phyloP scores from a whole-genome alignment of 192 early-diverging fungal species.

The Chytriomyces sp. region DNA sequence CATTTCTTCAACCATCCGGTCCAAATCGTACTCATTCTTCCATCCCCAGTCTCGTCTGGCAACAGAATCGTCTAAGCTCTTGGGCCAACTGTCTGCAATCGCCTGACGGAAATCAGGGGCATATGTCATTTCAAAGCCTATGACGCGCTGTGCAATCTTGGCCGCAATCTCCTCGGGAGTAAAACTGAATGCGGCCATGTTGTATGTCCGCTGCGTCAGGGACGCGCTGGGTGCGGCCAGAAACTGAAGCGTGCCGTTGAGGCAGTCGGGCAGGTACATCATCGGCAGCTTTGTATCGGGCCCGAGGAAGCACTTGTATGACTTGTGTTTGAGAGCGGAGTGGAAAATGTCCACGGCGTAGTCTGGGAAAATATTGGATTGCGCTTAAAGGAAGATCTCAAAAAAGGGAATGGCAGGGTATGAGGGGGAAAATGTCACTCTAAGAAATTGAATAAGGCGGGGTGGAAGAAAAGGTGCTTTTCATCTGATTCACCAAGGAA shows the following conservation, averaged over 20 bases:
- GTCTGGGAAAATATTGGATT: constrained; percentile 31
- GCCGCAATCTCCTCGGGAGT: constrained; percentile 56
- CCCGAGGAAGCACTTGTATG: constrained; percentile 62
- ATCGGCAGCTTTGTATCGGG: constrained; percentile 62
- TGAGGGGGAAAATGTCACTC: not conserved
- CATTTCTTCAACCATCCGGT: constrained; percentile 65
- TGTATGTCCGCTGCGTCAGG: constrained; percentile 64
- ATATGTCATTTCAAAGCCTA: constrained; percentile 61
- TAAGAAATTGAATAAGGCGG: not conserved
- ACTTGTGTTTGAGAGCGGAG: constrained; percentile 57
- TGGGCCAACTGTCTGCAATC: constrained; percentile 70
- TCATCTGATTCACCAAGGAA: not conserved
- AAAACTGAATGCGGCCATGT: constrained; percentile 64
- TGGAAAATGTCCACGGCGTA: constrained; percentile 74
- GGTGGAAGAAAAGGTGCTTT: not conserved
- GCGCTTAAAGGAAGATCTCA: not conserved
- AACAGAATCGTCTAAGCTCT: constrained; percentile 58
- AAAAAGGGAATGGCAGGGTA: not conserved
- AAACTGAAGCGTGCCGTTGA: constrained; percentile 65
- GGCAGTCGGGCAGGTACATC: constrained; percentile 70
- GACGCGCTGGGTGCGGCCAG: constrained; percentile 52
- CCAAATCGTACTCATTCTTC: constrained; percentile 59
- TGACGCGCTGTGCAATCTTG: constrained; percentile 56
- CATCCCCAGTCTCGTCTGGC: constrained; percentile 69
- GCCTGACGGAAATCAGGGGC: constrained; percentile 62